Evolutionary conservation across 2,329 filamentous ascomycete genomes (phyloP).

Genomic region (Colletotrichum sojae): DNA sequence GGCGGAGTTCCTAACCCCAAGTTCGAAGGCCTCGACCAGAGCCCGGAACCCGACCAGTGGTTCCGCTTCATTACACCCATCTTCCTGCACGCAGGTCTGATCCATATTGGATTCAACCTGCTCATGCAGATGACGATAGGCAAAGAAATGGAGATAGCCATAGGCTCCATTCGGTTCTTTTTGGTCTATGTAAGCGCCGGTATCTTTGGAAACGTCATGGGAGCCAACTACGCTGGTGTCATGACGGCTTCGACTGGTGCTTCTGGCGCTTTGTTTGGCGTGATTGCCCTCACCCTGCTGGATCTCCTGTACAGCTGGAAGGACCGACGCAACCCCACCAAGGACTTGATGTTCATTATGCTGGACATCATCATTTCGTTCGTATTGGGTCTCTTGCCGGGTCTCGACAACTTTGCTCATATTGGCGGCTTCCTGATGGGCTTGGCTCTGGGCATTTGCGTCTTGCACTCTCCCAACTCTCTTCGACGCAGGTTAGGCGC

Average conservation of each 20-base stretch:
- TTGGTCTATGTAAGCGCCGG: slow-evolving; percentile 92
- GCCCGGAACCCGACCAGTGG: slow-evolving; percentile 89
- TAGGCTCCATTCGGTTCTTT: slow-evolving; percentile 89
- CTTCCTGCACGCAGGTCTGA: slow-evolving; percentile 92
- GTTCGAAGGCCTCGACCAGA: slow-evolving; percentile 65
- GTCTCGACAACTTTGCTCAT: slow-evolving; percentile 96
- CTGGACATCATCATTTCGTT: slow-evolving; percentile 92
- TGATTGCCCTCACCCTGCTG: slow-evolving; percentile 88
- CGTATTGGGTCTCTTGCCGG: slow-evolving; percentile 90
- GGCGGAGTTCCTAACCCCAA: slow-evolving; percentile 79
- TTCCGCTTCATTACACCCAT: slow-evolving; percentile 96
- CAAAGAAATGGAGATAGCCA: slow-evolving; percentile 91
- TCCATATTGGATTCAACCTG: slow-evolving; percentile 97
- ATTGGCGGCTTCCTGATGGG: slow-evolving; percentile 98
- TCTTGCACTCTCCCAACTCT: slow-evolving; percentile 89
- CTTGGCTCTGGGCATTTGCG: slow-evolving; percentile 85
- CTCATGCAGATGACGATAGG: slow-evolving; percentile 91
- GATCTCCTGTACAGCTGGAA: slow-evolving; percentile 95
- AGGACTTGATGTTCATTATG: slow-evolving; percentile 89
- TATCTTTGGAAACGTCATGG: slow-evolving; percentile 96
- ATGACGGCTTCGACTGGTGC: slow-evolving; percentile 89
- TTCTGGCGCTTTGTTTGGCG: slow-evolving; percentile 91
- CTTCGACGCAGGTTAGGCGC: slow-evolving; percentile 81
- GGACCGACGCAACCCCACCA: slow-evolving; percentile 80
- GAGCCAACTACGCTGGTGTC: slow-evolving; percentile 90